Percentiles rank a stretch among this genome's conserved stretches.
Evolutionary conservation across 2,329 filamentous ascomycete genomes (phyloP).

Genomic region (Chaetomium sp.): DNA sequence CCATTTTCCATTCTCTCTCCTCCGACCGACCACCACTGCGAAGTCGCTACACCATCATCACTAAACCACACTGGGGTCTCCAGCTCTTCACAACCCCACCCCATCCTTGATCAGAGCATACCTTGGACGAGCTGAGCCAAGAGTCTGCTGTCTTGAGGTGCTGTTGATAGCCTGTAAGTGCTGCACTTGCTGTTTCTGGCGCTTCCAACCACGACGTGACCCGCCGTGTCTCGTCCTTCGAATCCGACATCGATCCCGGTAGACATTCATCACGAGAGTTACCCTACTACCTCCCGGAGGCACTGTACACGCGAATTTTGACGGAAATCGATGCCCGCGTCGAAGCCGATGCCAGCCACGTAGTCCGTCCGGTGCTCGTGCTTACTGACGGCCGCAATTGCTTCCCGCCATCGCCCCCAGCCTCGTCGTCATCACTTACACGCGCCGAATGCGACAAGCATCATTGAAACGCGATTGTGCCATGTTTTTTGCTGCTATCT

Average conservation of each 20-base stretch:
- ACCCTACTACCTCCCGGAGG: constrained; percentile 24
- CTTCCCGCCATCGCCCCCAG: constrained; percentile 37
- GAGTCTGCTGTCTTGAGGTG: constrained; percentile 32
- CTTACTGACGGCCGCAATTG: constrained; percentile 36
- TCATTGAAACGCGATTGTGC: constrained; percentile 28
- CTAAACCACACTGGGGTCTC: constrained; percentile 24
- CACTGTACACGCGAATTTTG: constrained; percentile 25
- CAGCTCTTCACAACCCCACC: constrained; percentile 23
- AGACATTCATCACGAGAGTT: constrained; percentile 32
- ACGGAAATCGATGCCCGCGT: constrained; percentile 33
- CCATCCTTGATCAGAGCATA: constrained; percentile 16
- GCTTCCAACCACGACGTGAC: constrained; percentile 24
- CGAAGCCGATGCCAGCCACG: constrained; percentile 28
- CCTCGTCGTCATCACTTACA: constrained; percentile 42
- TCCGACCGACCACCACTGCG: constrained; percentile 24
- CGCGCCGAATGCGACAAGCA: constrained; percentile 39
- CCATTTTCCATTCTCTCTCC: constrained; percentile 26
- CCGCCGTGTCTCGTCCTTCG: constrained; percentile 32
- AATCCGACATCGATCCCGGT: constrained; percentile 32
- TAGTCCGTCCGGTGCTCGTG: constrained; percentile 19
- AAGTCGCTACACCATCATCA: constrained; percentile 29
- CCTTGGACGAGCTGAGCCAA: constrained; percentile 12
- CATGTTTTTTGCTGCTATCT: constrained; percentile 22
- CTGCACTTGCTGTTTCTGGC: constrained; percentile 24
- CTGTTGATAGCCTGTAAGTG: constrained; percentile 49